Evolutionary conservation across 768 basidiomycete genomes (phyloP).

Genomic region (Rhodotorula taiwanensis): DNA sequence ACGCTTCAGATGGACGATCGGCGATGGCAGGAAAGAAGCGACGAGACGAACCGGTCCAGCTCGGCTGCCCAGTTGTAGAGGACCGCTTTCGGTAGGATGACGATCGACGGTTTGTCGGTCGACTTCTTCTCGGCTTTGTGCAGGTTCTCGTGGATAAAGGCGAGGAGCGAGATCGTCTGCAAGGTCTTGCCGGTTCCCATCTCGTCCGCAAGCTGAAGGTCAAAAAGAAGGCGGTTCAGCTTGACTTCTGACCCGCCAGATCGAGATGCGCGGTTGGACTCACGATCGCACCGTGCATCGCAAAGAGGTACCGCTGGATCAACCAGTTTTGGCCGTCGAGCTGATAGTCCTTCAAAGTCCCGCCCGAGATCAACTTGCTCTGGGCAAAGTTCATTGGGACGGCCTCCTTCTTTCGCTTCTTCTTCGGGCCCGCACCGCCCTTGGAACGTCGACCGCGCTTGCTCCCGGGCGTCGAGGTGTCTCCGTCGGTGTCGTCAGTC

Average conservation of each 20-base stretch:
- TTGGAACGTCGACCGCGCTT: background rate
- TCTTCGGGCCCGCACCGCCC: background rate
- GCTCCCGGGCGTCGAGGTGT: background rate
- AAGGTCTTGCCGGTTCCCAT: slow-evolving; percentile 59
- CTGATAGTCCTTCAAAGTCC: slow-evolving; percentile 79
- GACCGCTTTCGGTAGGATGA: slow-evolving; percentile 90
- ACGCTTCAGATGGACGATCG: background rate
- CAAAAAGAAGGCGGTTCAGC: background rate
- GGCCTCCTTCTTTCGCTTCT: slow-evolving; percentile 8
- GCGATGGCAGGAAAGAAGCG: background rate
- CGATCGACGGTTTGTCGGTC: slow-evolving; percentile 52
- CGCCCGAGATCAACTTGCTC: slow-evolving; percentile 73
- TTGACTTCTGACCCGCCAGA: background rate
- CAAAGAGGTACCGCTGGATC: slow-evolving; percentile 21
- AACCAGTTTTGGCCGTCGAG: slow-evolving; percentile 86
- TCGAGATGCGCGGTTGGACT: background rate
- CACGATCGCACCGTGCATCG: slow-evolving; percentile 21
- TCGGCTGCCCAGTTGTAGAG: slow-evolving; percentile 46
- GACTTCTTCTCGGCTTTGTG: slow-evolving; percentile 55
- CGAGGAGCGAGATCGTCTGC: slow-evolving; percentile 89
- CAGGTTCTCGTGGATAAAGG: slow-evolving; percentile 68
- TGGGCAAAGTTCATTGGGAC: slow-evolving; percentile 48
- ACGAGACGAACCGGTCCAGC: slow-evolving; percentile 48
- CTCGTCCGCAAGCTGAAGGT: slow-evolving; percentile 40
- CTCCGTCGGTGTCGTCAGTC: background rate